Percentiles rank a stretch among this genome's conserved stretches.
These are phyloP conservation scores for Colletotrichum lupini DNA, from an alignment of 2,329 filamentous ascomycete genomes.

Conservation along the genomic window DNA sequence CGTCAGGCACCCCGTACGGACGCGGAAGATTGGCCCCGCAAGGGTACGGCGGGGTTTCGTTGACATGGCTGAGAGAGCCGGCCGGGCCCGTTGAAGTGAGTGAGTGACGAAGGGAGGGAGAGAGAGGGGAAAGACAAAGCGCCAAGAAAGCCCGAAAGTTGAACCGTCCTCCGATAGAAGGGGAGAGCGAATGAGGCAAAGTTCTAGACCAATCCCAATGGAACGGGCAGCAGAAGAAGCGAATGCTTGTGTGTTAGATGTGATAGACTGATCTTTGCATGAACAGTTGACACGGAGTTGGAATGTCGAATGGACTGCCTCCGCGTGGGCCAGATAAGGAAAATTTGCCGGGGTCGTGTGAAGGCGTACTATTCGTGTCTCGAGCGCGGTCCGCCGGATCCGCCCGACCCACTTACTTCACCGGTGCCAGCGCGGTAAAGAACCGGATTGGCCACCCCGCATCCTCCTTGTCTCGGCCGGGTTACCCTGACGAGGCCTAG, in stretches of 20 bases:
- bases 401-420: slow-evolving; percentile 8
- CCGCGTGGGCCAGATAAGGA: slow-evolving; percentile 23
- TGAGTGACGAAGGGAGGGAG: not conserved
- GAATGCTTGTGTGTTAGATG: not conserved
- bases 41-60: slow-evolving; percentile 28
- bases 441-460: slow-evolving; percentile 14
- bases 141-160: slow-evolving; percentile 1
- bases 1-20: slow-evolving; percentile 52
- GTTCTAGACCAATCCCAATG: not conserved
- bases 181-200: not conserved
- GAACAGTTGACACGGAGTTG: not conserved
- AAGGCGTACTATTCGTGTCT: not conserved
- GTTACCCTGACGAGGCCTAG: slow-evolving; percentile 10
- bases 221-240: not conserved
- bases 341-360: slow-evolving; percentile 20
- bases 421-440: slow-evolving; percentile 23
- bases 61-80: slow-evolving; percentile 10
- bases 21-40: slow-evolving; percentile 29
- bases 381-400: slow-evolving; percentile 28
- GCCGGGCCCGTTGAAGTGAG: not conserved
- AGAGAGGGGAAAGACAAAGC: not conserved
- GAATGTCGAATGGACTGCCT: not conserved
- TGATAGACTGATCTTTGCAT: not conserved
- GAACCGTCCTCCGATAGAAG: not conserved
- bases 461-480: not conserved